Conservation (phyloP, 164 flowering plant genomes). For the Umbilicus rupestris region DNA sequence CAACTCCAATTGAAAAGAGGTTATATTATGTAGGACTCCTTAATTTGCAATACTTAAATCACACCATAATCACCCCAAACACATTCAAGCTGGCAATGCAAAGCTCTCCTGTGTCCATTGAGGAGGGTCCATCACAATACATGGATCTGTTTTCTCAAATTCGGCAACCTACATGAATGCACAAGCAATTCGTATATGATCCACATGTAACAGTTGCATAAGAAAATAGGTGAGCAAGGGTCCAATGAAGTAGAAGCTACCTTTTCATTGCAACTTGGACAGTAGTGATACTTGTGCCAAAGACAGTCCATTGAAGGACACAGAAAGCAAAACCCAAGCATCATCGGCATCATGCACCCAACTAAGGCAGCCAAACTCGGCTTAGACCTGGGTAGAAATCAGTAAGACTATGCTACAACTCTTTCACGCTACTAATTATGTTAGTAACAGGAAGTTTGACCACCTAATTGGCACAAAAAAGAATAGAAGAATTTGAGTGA, state of each 20-base stretch:
- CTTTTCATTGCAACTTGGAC: slow-evolving; percentile 77
- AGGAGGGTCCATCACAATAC: slow-evolving; percentile 69
- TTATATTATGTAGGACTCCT: background rate
- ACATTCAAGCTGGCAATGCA: slow-evolving; percentile 62
- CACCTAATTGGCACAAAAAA: background rate
- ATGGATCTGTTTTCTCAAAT: slow-evolving; percentile 71
- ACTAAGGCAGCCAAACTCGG: slow-evolving; percentile 79
- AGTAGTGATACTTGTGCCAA: slow-evolving; percentile 92
- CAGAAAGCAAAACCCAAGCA: slow-evolving; percentile 85
- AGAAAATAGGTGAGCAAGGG: background rate
- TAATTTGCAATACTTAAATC: background rate
- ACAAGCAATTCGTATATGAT: background rate
- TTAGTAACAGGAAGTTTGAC: background rate
- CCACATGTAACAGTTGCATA: background rate
- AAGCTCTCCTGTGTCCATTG: slow-evolving; percentile 66
- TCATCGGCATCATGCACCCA: slow-evolving; percentile 82
- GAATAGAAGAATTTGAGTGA: no score
- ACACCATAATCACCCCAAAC: background rate
- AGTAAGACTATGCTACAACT: background rate
- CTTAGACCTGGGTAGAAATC: slow-evolving; percentile 45
- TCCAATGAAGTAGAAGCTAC: slow-evolving; percentile 15
- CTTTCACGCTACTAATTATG: background rate
- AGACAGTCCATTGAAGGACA: slow-evolving; percentile 94
- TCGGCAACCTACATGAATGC: slow-evolving; percentile 58
- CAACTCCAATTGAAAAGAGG: background rate